A percentile compares a stretch with the other conserved stretches of the same genome.
Conservation (phyloP, 2,329 filamentous ascomycete species). For the Cercospora nicotianae region DNA sequence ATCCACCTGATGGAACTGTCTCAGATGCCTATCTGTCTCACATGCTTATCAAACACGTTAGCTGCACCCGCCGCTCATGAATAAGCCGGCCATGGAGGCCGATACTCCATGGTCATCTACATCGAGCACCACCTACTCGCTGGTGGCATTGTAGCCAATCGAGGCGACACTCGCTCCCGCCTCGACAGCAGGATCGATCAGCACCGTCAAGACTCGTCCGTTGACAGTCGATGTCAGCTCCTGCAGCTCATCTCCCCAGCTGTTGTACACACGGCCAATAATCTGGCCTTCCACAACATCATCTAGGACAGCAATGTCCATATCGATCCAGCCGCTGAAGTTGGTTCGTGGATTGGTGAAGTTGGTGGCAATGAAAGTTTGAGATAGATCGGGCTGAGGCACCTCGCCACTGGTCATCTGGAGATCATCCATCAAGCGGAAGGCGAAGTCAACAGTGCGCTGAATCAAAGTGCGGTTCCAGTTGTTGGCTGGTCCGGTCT, state of each 20-base stretch:
- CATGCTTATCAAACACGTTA: too few relatives aligned
- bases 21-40: too few relatives aligned
- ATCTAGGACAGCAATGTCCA: constrained; percentile 38
- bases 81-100: background rate
- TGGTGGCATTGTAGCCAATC: constrained; percentile 42
- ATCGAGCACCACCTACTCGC: background rate
- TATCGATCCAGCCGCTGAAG: constrained; percentile 33
- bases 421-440: constrained; percentile 36
- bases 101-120: background rate
- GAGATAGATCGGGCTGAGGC: constrained; percentile 16
- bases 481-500: constrained; percentile 42
- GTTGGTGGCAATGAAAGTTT: constrained; percentile 35
- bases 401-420: constrained; percentile 23
- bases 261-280: constrained; percentile 40
- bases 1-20: too few relatives aligned
- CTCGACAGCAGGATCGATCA: constrained; percentile 41
- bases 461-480: constrained; percentile 42
- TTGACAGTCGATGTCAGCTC: constrained; percentile 37
- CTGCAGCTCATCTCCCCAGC: constrained; percentile 42
- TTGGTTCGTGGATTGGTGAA: constrained; percentile 37
- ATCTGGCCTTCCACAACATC: constrained; percentile 41
- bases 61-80: background rate
- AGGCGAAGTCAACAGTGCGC: constrained; percentile 37
- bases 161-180: constrained; percentile 39
- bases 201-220: constrained; percentile 40